These are phyloP conservation scores for Aspergillus neotritici DNA, from an alignment of 2,329 filamentous ascomycete genomes.

Conservation along the genomic window DNA sequence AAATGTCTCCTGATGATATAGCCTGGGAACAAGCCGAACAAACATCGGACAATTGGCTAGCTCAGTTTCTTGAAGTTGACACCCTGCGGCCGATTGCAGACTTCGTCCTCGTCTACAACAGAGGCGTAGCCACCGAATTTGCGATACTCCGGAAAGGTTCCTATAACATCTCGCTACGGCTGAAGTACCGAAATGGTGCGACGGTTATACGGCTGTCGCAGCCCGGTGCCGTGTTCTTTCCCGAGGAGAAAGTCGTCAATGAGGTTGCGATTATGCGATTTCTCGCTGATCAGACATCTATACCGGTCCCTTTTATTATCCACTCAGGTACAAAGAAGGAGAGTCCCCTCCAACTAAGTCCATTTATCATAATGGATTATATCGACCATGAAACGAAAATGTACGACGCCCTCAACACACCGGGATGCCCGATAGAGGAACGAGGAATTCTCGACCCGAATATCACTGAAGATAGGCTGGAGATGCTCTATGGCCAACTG, in stretches of 20 bases:
- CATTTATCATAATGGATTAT: slow-evolving; percentile 35
- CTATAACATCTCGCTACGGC: slow-evolving; percentile 18
- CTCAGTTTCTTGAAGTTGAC: slow-evolving; percentile 8
- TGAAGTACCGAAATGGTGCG: slow-evolving; percentile 15
- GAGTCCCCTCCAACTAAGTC: slow-evolving; percentile 19
- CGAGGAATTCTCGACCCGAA: slow-evolving; percentile 24
- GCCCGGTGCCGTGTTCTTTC: slow-evolving; percentile 19
- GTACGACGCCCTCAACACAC: slow-evolving; percentile 11
- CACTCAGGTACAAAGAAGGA: slow-evolving; percentile 13
- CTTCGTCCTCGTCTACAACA: slow-evolving; percentile 7
- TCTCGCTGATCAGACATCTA: slow-evolving; percentile 13
- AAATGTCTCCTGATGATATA: slow-evolving; percentile 10
- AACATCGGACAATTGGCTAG: slow-evolving; percentile 11
- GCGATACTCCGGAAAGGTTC: slow-evolving; percentile 6
- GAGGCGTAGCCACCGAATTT: slow-evolving; percentile 3
- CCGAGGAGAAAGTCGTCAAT: slow-evolving; percentile 23
- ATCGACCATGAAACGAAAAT: slow-evolving; percentile 12
- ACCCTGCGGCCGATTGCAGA: slow-evolving; percentile 4
- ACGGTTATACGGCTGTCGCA: slow-evolving; percentile 18
- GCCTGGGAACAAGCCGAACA: slow-evolving; percentile 15
- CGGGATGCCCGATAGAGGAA: slow-evolving; percentile 8
- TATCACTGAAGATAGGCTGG: slow-evolving; percentile 30
- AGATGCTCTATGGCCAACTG: slow-evolving; percentile 16
- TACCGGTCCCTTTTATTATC: slow-evolving; percentile 14
- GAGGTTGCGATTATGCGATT: slow-evolving; percentile 18